Evolutionary conservation across 768 basidiomycete genomes (phyloP).

Genomic region (Rhizopogon salebrosus): DNA sequence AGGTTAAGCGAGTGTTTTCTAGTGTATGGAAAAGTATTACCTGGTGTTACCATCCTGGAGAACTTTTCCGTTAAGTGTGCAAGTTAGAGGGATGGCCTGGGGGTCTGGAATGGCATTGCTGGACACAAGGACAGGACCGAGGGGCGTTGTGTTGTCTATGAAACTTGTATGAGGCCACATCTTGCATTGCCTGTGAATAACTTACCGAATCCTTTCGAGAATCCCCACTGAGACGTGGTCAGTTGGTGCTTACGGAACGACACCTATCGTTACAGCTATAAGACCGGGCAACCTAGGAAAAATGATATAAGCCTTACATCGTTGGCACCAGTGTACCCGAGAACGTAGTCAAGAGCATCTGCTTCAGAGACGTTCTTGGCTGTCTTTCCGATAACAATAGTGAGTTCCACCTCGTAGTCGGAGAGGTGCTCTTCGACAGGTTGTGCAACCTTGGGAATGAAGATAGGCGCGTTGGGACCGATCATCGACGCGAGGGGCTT

Average conservation of each 20-base stretch:
- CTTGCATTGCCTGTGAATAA: neutral
- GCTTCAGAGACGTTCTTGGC: slow-evolving; percentile 76
- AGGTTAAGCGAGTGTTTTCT: neutral
- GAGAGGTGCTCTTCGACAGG: slow-evolving; percentile 66
- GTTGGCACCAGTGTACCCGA: slow-evolving; percentile 78
- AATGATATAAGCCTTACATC: slow-evolving; percentile 43
- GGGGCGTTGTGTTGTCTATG: slow-evolving; percentile 43
- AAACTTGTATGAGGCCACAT: neutral
- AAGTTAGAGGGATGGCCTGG: slow-evolving; percentile 56
- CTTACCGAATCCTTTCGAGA: slow-evolving; percentile 82
- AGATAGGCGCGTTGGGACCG: slow-evolving; percentile 61
- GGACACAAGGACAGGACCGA: slow-evolving; percentile 80
- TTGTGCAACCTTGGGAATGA: slow-evolving; percentile 63
- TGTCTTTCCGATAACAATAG: slow-evolving; percentile 77
- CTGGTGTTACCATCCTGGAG: slow-evolving; percentile 78
- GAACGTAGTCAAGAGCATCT: slow-evolving; percentile 80
- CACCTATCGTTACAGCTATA: slow-evolving; percentile 34
- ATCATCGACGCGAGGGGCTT: slow-evolving; percentile 70
- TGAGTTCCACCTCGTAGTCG: slow-evolving; percentile 81
- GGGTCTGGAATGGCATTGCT: slow-evolving; percentile 60
- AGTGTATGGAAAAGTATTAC: slow-evolving; percentile 29
- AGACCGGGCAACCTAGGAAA: neutral
- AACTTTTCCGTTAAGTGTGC: slow-evolving; percentile 57
- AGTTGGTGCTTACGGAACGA: slow-evolving; percentile 83
- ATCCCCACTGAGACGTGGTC: slow-evolving; percentile 80